Evolutionary conservation across 495 filamentous ascomycete species (phyloP).

Genomic region (Hypomontagnella monticulosa): DNA sequence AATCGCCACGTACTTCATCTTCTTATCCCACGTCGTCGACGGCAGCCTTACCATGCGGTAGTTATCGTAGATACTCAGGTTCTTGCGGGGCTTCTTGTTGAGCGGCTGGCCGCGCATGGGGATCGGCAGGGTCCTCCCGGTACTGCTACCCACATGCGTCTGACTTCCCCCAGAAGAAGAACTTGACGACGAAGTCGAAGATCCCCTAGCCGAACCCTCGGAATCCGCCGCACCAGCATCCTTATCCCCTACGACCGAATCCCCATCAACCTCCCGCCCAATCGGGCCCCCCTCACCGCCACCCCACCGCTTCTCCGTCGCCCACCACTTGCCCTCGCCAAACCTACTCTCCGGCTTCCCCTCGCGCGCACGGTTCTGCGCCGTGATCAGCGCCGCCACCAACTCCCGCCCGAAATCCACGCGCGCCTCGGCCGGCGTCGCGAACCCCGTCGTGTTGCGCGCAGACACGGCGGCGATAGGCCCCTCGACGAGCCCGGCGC

Average conservation of each 20-base stretch:
- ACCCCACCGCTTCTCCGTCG: conserved; percentile 76
- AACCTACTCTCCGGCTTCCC: conserved; percentile 70
- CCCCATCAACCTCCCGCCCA: conserved; percentile 62
- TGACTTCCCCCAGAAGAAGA: background rate
- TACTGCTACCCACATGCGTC: background rate
- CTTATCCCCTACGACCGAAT: conserved; percentile 55
- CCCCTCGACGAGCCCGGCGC: conserved; percentile 78
- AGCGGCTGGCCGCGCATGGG: conserved; percentile 57
- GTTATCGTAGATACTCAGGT: conserved; percentile 62
- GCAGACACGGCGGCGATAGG: conserved; percentile 73
- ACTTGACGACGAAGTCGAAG: background rate
- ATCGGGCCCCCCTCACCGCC: conserved; percentile 73
- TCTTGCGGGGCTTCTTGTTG: conserved; percentile 57
- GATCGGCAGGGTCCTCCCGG: conserved; percentile 13
- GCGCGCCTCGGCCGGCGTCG: conserved; percentile 56
- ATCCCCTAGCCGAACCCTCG: background rate
- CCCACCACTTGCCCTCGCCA: conserved; percentile 86
- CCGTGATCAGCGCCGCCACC: conserved; percentile 75
- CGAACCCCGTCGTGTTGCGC: conserved; percentile 62
- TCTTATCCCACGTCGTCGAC: conserved; percentile 77
- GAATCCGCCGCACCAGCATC: conserved; percentile 36
- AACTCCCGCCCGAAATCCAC: conserved; percentile 80
- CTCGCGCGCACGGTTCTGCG: conserved; percentile 83
- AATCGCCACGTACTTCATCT: conserved; percentile 75
- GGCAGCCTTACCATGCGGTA: conserved; percentile 71